Evolutionary conservation across 805 yeast species (phyloP), one percentile per base, ranked within the genome.

Genomic region (Candida wancherniae): DNA sequence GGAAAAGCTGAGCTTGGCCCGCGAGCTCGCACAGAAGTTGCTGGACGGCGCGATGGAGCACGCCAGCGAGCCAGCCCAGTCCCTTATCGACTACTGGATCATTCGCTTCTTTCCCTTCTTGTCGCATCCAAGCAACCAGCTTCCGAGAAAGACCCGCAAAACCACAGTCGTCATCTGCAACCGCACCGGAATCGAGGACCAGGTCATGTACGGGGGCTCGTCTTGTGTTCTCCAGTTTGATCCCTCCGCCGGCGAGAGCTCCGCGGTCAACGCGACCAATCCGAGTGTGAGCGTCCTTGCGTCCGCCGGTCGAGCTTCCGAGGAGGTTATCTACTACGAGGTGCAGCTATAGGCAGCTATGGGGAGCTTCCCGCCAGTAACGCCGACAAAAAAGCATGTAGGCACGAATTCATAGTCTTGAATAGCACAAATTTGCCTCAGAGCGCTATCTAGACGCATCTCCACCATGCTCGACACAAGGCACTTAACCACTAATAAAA

Each of bases 181-280:
- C 51, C 63, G 97, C 40, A 61, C 74, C 7, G 97, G 97, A 0
- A 60, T 80, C n/a, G 96, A 87, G 50, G 77, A 66, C 28, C 73
- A 69, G 23, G 70, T 77, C 2, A 54, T 76, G 40, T 85, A 80
- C 40, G 86, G 79, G 1, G 90, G 94, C 4, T 69, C 84, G 1
- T 63, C 76, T 3, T 65, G 70, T 14, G 73, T 84, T 3, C 53
- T 73, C 24, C 69, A 72, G 38, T 80, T 82, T 43, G 66, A 66
- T 39, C 47, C 50, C 10, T 21, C 27, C 1, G 25, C 14, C 2
- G 75, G 74, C 0, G 39, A 39, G 14, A 42, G 47, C 3, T 30
- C 13, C 19, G 52, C 45, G 1, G 32, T 61, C 13, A 77, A 74
- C 46, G 42, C 61, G 10, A 15, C 39, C 6, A 45, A 45, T 24